These are phyloP conservation scores for Mucor indicus DNA, from an alignment of 371 early-diverging fungal genomes.

Conservation along the genomic window DNA sequence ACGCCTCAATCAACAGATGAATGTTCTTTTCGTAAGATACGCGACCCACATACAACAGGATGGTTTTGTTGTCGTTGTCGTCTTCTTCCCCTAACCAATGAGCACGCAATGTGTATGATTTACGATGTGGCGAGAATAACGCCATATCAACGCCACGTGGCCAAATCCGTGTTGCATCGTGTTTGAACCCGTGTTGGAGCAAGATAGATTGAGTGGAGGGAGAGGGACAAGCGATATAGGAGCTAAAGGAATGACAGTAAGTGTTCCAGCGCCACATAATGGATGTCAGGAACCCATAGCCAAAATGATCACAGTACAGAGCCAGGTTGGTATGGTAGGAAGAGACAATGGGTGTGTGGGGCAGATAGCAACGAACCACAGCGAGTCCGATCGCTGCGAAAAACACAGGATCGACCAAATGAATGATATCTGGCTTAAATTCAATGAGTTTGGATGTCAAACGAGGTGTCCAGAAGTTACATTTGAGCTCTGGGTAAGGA, in stretches of 20 bases:
- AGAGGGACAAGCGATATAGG: conserved; percentile 41
- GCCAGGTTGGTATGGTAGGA: conserved; percentile 53
- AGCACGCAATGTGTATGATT: conserved; percentile 22
- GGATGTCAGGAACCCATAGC: conserved; percentile 33
- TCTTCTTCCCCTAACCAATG: conserved; percentile 26
- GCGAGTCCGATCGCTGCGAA: conserved; percentile 37
- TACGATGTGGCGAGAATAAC: conserved; percentile 28
- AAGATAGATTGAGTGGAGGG: conserved; percentile 33
- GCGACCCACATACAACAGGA: conserved; percentile 45
- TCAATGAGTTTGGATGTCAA: conserved; percentile 33
- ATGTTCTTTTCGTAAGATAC: conserved; percentile 50
- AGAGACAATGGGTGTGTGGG: conserved; percentile 36
- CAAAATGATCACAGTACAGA: conserved; percentile 45
- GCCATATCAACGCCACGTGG: conserved; percentile 43
- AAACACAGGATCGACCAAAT: conserved; percentile 50
- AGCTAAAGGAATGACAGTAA: conserved; percentile 40
- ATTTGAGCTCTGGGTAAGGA: conserved; percentile 48
- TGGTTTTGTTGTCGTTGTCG: conserved; percentile 16
- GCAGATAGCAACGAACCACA: conserved; percentile 17
- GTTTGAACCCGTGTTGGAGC: conserved; percentile 27
- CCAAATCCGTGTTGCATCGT: conserved; percentile 39
- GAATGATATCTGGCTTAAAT: conserved; percentile 47
- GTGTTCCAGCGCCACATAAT: conserved; percentile 52
- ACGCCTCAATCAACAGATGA: conserved; percentile 36
- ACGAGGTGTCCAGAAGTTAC: conserved; percentile 43